These are phyloP conservation scores for Pestalotiopsis sp. DNA, from an alignment of 2,329 filamentous ascomycete species.

Conservation along the genomic window DNA sequence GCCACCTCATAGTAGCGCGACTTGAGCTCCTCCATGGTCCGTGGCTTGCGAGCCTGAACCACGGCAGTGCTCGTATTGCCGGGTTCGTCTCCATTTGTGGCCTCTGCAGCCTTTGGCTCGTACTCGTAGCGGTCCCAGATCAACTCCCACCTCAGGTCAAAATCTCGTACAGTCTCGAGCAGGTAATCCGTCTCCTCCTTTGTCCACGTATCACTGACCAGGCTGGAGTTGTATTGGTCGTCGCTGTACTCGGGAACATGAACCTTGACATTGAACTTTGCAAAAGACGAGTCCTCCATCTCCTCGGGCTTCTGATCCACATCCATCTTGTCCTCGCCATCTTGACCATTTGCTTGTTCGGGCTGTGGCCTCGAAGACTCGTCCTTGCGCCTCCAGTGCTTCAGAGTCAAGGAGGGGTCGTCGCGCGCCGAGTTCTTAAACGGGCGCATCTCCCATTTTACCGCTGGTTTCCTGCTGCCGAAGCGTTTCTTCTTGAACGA, in stretches of 20 bases:
- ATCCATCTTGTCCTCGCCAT: constrained; percentile 36
- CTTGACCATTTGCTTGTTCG: constrained; percentile 22
- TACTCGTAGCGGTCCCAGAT: constrained; percentile 94
- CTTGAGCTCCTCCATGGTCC: constrained; percentile 90
- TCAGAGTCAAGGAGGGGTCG: constrained; percentile 68
- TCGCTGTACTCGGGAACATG: constrained; percentile 81
- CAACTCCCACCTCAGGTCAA: constrained; percentile 86
- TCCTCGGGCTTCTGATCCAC: constrained; percentile 38
- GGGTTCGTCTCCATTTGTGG: constrained; percentile 42
- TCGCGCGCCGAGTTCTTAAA: constrained; percentile 79
- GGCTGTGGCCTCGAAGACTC: constrained; percentile 16
- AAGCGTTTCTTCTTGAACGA: constrained; percentile 63
- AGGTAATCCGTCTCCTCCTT: constrained; percentile 94
- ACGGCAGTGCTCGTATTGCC: constrained; percentile 55
- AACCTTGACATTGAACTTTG: constrained; percentile 85
- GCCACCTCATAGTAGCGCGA: constrained; percentile 87
- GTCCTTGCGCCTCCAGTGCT: constrained; percentile 75
- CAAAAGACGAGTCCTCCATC: constrained; percentile 67
- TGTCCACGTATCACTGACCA: constrained; percentile 80
- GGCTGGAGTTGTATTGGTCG: constrained; percentile 78
- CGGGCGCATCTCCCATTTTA: constrained; percentile 66
- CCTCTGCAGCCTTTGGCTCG: constrained; percentile 40
- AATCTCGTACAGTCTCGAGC: constrained; percentile 73
- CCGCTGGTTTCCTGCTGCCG: constrained; percentile 56
- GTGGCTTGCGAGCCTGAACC: constrained; percentile 52